Base-by-base conservation (phyloP, 2,329 filamentous ascomycete species). In the Dothiorella sarmentorum region DNA sequence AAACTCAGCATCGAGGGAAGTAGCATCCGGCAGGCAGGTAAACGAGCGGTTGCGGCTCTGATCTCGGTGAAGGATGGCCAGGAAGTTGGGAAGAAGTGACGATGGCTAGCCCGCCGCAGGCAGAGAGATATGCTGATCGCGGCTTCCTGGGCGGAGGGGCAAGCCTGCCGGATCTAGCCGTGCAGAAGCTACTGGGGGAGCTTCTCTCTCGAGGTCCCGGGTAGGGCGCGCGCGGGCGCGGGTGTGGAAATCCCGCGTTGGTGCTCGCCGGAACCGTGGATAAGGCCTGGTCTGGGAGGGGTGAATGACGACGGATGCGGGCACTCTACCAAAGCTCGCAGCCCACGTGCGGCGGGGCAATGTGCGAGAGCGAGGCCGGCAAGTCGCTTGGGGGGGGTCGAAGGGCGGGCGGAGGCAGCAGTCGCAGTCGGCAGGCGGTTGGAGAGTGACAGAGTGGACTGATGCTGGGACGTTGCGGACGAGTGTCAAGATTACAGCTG, bases 281-380 rank as follows among this genome's bases (percentile, higher is more conserved):
- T 55, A 55, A 55, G 51, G 24, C 31, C 42, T 22, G 51, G 51
- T 37, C 27, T 43, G 51, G 38, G 51, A 55, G 45, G 55, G 43
- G 29, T n/a, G 20, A 45, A 38, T 58, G 56, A 58, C 44, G 56
- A 58, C 56, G 56, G 44, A 52, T 52, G 56, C 56, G 56, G 56
- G 56, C 56, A 43, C 26, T n/a, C 13, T n/a, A 56, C 52, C 53
- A 56, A 44, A 29, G 27, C 20, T 33, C 27, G 27, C 38, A 17
- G 53, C 37, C 44, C 56, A 58, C 56, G 56, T 58, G 56, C 56
- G 44, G 52, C 26, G 37, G 26, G 24, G 37, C 17, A 35, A 38
- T 40, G 17, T 24, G 18, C 20, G 37, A 6, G 17, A 13, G 24
- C 6, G 22, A 31, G 20, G 26, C 26, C 37, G 35, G 26, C 6